Conservation (phyloP, 2,329 filamentous ascomycete genomes). For the Diplocarpon rosae region DNA sequence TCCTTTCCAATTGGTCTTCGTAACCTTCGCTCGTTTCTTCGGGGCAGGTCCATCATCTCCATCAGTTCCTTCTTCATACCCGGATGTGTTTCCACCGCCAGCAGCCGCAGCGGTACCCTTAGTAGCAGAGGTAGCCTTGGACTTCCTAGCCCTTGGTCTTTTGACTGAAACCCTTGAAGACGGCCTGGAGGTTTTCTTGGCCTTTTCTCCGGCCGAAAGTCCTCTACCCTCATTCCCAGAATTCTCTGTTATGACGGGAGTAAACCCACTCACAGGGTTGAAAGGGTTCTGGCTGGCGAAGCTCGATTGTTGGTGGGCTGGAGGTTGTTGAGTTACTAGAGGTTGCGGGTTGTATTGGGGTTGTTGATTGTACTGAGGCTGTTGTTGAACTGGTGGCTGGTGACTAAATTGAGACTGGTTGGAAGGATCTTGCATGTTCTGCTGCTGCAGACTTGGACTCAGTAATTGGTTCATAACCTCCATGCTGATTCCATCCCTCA, state of each 20-base stretch:
- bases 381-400: background rate
- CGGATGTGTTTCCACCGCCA: constrained; percentile 52
- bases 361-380: background rate
- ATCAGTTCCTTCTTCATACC: constrained; percentile 54
- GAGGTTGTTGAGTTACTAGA: background rate
- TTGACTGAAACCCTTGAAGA: constrained; percentile 23
- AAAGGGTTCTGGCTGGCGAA: too few species aligned
- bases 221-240: constrained; percentile 10
- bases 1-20: constrained; percentile 60
- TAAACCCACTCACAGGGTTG: too few species aligned
- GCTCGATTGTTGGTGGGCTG: too few species aligned
- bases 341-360: background rate
- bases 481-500: constrained; percentile 24
- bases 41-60: constrained; percentile 28
- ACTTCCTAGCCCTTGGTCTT: constrained; percentile 19
- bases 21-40: constrained; percentile 73
- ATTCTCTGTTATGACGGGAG: constrained; percentile 5
- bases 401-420: constrained; percentile 5
- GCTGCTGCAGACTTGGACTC: constrained; percentile 22
- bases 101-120: constrained; percentile 3
- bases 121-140: constrained; percentile 7
- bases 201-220: constrained; percentile 6
- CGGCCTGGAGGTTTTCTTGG: constrained; percentile 20
- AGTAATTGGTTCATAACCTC: constrained; percentile 32
- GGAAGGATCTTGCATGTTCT: constrained; percentile 12